Base-by-base conservation (phyloP, 176 grass and related monocot species). In the Elaeis guineensis region DNA sequence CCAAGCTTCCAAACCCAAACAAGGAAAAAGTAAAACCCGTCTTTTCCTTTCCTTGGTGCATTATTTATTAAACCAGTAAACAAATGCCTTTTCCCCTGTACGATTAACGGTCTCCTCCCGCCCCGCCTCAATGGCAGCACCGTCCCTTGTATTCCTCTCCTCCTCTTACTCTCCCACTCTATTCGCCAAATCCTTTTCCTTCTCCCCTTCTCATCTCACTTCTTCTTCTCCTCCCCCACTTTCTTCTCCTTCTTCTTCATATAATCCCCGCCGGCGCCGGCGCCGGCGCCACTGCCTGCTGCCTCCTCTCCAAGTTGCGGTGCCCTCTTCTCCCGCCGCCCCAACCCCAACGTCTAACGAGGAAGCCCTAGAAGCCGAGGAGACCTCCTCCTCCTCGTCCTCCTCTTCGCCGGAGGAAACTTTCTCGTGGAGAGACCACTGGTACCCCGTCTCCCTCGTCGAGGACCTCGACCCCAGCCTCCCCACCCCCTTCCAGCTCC, bases 391-490 rank as follows among this genome's bases (percentile, higher is more conserved):
- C 19, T 49, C 73, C 17, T 25, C 66, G 7, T 67, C 78, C 12
- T 28, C 73, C 6, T 25, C 54, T 15, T 67, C 78, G 16, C 60
- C 70, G 2, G 80, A 69, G 6, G 76, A 90, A 52, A 78, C 64
- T 67, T 97, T 97, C 78, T 82, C 82, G 49, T 97, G 93, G 93
- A 72, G 93, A 57, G 93, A 97, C 15, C 87, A 92, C 70, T 97
- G 93, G 93, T 97, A 97, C 70, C 87, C 87, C 0, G 84, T 97
- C 17, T 97, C 93, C 49, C 83, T 97, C 32, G 64, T 97, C 6
- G 93, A 91, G 83, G 93, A 97, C 80, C 87, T 97, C 24, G 93
- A 91, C 63, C 87, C 87, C 4, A 8, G 52, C 65, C 52, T 73
- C 54, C 93, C 93, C 66, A 97, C 76, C 61, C 81, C 87, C 69